Evolutionary conservation across 345 rosid genomes (phyloP).

Genomic region (Corchorus capsularis): DNA sequence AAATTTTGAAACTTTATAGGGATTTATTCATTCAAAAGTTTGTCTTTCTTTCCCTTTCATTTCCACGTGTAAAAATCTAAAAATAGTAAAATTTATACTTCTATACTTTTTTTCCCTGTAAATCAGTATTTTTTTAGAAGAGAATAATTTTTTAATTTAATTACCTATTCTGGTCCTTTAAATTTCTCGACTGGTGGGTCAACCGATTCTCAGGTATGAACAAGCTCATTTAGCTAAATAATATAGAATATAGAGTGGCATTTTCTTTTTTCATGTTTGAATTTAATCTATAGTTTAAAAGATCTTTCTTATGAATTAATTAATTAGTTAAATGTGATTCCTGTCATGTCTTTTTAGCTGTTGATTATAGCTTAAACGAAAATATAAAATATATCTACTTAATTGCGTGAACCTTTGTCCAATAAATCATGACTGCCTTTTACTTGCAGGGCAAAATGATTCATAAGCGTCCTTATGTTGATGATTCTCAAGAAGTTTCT

Average conservation of each 20-base stretch:
- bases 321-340: neutral
- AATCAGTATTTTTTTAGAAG: neutral
- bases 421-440: neutral
- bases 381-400: too few species aligned
- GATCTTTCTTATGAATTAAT: neutral
- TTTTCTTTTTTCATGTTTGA: neutral
- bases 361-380: neutral
- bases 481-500: slow-evolving; percentile 41
- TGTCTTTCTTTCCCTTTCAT: neutral
- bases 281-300: neutral
- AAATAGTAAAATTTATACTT: neutral
- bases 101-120: neutral
- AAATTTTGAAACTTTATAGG: neutral
- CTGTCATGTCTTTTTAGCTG: neutral
- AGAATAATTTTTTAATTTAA: slow-evolving; percentile 5
- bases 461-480: slow-evolving; percentile 50
- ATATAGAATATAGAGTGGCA: neutral
- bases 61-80: neutral
- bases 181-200: neutral
- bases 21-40: neutral
- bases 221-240: neutral
- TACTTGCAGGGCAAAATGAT: slow-evolving; percentile 45
- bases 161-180: neutral
- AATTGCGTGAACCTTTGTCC: neutral
- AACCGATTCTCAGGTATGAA: slow-evolving; percentile 22